Evolutionary conservation across 495 filamentous ascomycete genomes (phyloP), one percentile per base, ranked within the genome.

Genomic region (Lineolata rhizophorae): DNA sequence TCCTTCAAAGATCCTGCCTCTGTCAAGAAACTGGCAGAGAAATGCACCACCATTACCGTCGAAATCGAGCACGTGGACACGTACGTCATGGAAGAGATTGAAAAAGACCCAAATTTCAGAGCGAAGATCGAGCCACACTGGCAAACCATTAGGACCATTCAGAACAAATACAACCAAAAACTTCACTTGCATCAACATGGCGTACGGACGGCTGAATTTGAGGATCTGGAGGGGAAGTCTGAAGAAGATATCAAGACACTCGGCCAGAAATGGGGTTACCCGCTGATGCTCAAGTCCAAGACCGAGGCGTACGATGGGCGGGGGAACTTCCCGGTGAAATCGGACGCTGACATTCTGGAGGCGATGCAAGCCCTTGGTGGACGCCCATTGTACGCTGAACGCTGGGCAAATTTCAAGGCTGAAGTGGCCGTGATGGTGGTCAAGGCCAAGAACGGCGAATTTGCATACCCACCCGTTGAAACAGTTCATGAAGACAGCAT

Each of bases 51-150:
- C 10, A 52, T 97, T 19, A 94, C 90, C 5, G 76, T 87, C n/a
- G 87, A 97, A 50, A 95, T 95, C 40, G 87, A 97, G 55, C 87
- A 97, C 58, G 83, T 97, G 34, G 72, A 97, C 43, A 92, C 85
- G 27, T 57, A 81, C 30, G 76, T 83, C n/a, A 62, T 95, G 19
- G 79, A 93, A 49, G 75, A 91, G 36, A 64, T 93, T 27, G 67
- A 71, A 10, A 6, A 6, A 6, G 22, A 6, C n/a, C 22, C 22
- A n/a, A 25, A 54, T 20, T n/a, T n/a, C n/a, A n/a, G n/a, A n/a
- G 41, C 68, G 1, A 52, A 63, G 13, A 64, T 91, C n/a, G 76
- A 92, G 46, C 87, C 87, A 13, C 77, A 70, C 35, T 92, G 80
- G 80, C 64, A 65, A 53, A 90, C 87, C 5, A 70, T 95, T 35